Conservation (phyloP, 2,329 filamentous ascomycete genomes). For the Cercospora sp. region DNA sequence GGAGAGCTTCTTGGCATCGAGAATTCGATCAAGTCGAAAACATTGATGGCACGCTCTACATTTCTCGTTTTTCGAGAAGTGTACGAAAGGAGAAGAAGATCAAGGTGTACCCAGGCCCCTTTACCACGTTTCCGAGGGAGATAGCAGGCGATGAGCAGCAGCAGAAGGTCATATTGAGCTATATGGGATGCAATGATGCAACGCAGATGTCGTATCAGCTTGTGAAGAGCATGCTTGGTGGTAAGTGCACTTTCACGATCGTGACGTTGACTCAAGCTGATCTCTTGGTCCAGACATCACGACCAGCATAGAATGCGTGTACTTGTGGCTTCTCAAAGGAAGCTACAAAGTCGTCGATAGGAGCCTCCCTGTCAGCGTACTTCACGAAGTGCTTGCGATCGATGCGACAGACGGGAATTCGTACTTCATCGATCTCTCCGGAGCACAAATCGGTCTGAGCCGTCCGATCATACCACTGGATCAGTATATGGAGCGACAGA, state of each 20-base stretch:
- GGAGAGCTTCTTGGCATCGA: background rate
- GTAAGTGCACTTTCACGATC: background rate
- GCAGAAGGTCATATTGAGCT: background rate
- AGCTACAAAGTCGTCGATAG: slow-evolving; percentile 2
- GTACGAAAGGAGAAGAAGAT: background rate
- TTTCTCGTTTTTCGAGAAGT: background rate
- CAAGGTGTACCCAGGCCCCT: background rate
- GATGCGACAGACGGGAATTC: slow-evolving; percentile 2
- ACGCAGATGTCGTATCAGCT: slow-evolving; percentile 2
- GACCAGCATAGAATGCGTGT: background rate
- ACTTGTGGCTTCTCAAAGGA: background rate
- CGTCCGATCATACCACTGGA: background rate
- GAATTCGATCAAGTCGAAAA: background rate
- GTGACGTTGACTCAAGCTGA: background rate
- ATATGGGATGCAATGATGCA: background rate
- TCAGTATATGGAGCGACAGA: background rate
- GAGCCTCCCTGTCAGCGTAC: background rate
- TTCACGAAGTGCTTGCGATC: slow-evolving; percentile 4
- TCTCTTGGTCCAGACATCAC: background rate
- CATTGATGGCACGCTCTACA: background rate
- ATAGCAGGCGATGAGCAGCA: background rate
- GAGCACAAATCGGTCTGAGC: background rate
- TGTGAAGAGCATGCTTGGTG: background rate
- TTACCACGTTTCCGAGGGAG: background rate
- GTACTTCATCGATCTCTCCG: slow-evolving; percentile 6